Evolutionary conservation across 2,329 filamentous ascomycete species (phyloP).

Genomic region (Pleomassaria siparia): DNA sequence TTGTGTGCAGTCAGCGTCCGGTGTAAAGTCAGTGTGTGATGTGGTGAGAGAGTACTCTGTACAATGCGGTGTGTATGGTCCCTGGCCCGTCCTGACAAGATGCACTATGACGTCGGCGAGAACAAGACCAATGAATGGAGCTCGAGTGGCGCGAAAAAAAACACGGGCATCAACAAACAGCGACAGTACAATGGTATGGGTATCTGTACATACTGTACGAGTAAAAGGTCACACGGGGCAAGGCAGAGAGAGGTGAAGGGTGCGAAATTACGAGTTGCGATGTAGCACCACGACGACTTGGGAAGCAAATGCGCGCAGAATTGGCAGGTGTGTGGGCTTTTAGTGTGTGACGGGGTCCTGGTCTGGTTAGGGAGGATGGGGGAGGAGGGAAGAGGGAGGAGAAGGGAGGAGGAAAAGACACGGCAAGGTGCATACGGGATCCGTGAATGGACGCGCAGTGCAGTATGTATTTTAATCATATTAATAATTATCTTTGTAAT

Average conservation of each 20-base stretch:
- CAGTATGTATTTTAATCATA: too few relatives aligned
- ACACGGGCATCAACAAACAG: not conserved
- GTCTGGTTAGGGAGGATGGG: too few relatives aligned
- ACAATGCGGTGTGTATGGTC: slow-evolving; percentile 3
- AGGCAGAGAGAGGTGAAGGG: not conserved
- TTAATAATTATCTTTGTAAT: too few relatives aligned
- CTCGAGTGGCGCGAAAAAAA: not conserved
- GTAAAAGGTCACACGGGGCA: not conserved
- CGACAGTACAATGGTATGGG: not conserved
- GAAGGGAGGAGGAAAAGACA: too few relatives aligned
- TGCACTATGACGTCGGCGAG: slow-evolving; percentile 17
- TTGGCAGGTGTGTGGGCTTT: too few relatives aligned
- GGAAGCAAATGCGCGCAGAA: not conserved
- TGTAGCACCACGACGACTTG: not conserved
- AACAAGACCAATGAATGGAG: not conserved
- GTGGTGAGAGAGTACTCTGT: not conserved
- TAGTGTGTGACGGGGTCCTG: too few relatives aligned
- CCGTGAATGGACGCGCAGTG: too few relatives aligned
- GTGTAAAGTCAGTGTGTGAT: too few relatives aligned
- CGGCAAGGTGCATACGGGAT: too few relatives aligned
- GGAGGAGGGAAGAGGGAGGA: too few relatives aligned
- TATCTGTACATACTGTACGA: not conserved
- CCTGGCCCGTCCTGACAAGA: not conserved
- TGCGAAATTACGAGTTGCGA: not conserved
- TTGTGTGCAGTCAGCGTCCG: slow-evolving; percentile 3